Base-by-base conservation (phyloP, 768 basidiomycete species). In the Tremella yokohamensis region DNA sequence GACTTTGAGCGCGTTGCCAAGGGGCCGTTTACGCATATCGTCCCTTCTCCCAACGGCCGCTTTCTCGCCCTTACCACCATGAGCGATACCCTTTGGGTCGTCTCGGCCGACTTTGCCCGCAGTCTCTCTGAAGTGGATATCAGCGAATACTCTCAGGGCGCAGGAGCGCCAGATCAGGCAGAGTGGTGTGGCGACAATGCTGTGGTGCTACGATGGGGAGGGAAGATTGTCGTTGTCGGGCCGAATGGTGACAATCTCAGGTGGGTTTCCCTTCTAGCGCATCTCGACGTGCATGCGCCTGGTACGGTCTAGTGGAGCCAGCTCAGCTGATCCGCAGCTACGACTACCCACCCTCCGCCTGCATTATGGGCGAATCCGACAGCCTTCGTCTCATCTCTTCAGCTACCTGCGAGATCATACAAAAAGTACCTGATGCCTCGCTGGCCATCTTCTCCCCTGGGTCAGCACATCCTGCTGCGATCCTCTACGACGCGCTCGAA, bases 151-250 rank as follows among this genome's bases (percentile, higher is more conserved):
- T 47, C 40, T 0, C 60, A 63, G 18, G 60, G 68, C 7, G 56
- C 53, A 9, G 72, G 63, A 6, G 83, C 26, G 69, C 79, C 58
- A 2, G 80, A 80, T 37, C 86, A 87, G 63, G 85, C 91, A 0
- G 88, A 87, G 69, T 99, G 96, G 96, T 97, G 92, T 74, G 93
- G 93, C 0, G 90, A 91, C 70, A 93, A 99, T 76, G 90, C 92
- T 0, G 87, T 98, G 45, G 80, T 91, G 2, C 81, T 96, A 16
- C 86, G 86, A 18, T 97, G 91, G 90, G 83, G 84, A 42, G 79
- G 82, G 18, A 77, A 86, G 26, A 87, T 85, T 0, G 79, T 91
- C 2, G 80, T 99, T 26, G 89, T 96, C n/a, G 92, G 94, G 4
- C 96, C 96, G 13, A 88, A 84, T 56, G 91, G 91, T 1, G 89